A percentile compares a stretch with the other conserved stretches of the same genome.
Conservation (phyloP, 2,329 filamentous ascomycete genomes). For the Lecanosticta acicola region DNA sequence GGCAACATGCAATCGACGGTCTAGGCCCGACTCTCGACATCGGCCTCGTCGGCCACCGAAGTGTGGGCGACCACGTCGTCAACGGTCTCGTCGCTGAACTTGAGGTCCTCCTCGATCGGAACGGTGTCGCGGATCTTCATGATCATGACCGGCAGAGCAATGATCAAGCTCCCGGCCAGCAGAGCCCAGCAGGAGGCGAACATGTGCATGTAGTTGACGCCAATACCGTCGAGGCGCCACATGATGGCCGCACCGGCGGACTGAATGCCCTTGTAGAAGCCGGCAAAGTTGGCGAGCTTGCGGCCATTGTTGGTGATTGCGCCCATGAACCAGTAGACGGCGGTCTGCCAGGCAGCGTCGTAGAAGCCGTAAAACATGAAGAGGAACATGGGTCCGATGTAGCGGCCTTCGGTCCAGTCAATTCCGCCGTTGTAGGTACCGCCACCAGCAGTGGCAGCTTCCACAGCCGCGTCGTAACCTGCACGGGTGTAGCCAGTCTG, state of each 20-base stretch:
- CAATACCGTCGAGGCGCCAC: conserved; percentile 61
- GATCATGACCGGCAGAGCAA: conserved; percentile 74
- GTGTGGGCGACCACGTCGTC: conserved; percentile 55
- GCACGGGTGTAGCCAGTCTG: conserved; percentile 55
- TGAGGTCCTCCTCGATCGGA: conserved; percentile 72
- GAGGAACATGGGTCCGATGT: conserved; percentile 75
- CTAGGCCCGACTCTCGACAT: conserved; percentile 13
- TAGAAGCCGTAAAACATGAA: conserved; percentile 89
- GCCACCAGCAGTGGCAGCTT: conserved; percentile 11
- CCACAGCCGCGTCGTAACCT: conserved; percentile 8
- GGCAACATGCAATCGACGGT: background rate
- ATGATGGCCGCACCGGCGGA: conserved; percentile 77
- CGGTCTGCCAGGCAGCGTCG: conserved; percentile 86
- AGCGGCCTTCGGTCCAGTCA: conserved; percentile 65
- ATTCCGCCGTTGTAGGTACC: conserved; percentile 31
- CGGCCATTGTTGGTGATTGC: conserved; percentile 86
- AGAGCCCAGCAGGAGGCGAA: conserved; percentile 74
- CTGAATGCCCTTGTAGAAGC: conserved; percentile 86
- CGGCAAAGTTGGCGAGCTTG: conserved; percentile 85
- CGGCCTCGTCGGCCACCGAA: conserved; percentile 10
- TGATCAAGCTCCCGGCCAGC: conserved; percentile 64
- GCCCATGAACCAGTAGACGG: conserved; percentile 94
- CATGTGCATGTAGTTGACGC: conserved; percentile 62
- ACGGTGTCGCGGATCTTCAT: conserved; percentile 76
- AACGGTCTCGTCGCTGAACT: conserved; percentile 76